Evolutionary conservation across 208 protist genomes (phyloP), one percentile per base, ranked within the genome.

Genomic region (Leishmania martiniquensis): DNA sequence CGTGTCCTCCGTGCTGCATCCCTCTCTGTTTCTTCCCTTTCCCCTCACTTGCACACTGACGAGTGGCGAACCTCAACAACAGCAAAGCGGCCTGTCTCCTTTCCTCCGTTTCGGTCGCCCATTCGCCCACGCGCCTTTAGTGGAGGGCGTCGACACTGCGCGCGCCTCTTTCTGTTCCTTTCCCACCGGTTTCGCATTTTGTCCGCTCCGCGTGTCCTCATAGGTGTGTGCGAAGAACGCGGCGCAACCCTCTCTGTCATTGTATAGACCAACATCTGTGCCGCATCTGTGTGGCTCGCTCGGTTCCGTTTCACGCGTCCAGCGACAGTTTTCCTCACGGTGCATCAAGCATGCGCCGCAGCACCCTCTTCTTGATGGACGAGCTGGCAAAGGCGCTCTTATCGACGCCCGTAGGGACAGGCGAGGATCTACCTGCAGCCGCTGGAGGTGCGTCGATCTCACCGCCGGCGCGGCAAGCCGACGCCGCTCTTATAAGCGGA

Each of bases 301-400:
- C 29, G n/a, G n/a, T n/a, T n/a, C n/a, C n/a, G n/a, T 47, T 2
- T 47, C 17, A 32, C 2, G 20, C 4, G 44, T 42, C 5, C 15
- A 15, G 17, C 5, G 70, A 45, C 17, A 32, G n/a, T 4, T 22
- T 25, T 9, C 29, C 5, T 25, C 2, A 37, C 54, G 29, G 37
- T 22, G 17, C 25, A n/a, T 20, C 17, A 29, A 47, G 7, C 32
- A 82, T 82, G 78, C 63, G 44, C 20, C 57, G 72, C 0, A 82
- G 37, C 25, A 52, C 70, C 1, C 34, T 73, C 49, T 45, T 72
- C 9, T 47, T 77, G 17, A 44, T 63, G 20, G 72, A 55, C 5
- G 66, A 60, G 72, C 51, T 73, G 29, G 55, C 72, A 1, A 77
- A 13, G 45, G 72, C 72, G 6, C 65, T 68, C 29, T 70, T 68